Base-by-base conservation (phyloP, 116 monocot genomes). In the Papilionanthe hybrid region DNA sequence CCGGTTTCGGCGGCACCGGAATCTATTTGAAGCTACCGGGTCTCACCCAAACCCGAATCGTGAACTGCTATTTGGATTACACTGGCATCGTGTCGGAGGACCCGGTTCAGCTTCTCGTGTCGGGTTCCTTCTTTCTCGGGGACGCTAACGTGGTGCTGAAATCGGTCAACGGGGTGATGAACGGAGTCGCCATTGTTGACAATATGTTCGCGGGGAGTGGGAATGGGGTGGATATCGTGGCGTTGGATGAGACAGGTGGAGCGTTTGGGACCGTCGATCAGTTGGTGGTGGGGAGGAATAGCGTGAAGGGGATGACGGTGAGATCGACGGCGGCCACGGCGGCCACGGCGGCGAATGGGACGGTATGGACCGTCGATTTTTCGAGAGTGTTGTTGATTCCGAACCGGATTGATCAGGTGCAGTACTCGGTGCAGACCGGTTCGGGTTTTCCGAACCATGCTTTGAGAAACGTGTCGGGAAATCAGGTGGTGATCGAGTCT, bases 11-110 rank as follows among this genome's bases (percentile, higher is more conserved):
- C 28, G 93, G 93, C 1, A 78, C 86, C 7, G 93, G 93, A 0
- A 88, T 93, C 27, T 81, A 80, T 29, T 72, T 89, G 28, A 86
- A 72, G 66, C 13, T 83, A 9, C 77, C 89, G 15, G 81, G 87
- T 1, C 32, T 80, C 13, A 78, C 79, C 0, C 91, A 89, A 81
- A 91, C 85, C 0, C 76, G 93, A 23, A 89, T 93, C 44, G 81
- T 50, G 23, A 89, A 91, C 77, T 93, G 88, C 48, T 93, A 93
- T 75, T 42, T 93, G 89, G 91, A 93, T 68, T 93, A 71, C 82
- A 93, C 86, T 1, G 60, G 76, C 6, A 89, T 93, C 30, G 86
- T 91, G 28, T 48, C 83, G 1, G 93, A 93, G 72, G 93, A 93
- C 50, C 93, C 93, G 7, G 83, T 85, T 37, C 86, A 86, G 78